Evolutionary conservation across 202 grass and related monocot species (phyloP).

Genomic region (Zoysia matrella): DNA sequence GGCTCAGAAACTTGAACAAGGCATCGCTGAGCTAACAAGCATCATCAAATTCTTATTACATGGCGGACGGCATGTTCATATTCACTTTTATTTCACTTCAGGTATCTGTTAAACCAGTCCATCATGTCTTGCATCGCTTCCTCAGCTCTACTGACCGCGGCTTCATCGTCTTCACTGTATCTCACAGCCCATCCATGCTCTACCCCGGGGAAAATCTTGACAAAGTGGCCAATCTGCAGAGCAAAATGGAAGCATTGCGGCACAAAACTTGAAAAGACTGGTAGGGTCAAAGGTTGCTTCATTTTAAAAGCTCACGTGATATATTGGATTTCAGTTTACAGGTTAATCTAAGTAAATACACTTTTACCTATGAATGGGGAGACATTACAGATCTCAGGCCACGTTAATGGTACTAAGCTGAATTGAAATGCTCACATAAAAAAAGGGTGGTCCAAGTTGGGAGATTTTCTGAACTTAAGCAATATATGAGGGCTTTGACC

Average conservation of each 20-base stretch:
- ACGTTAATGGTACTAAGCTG: neutral
- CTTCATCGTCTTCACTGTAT: conserved; percentile 40
- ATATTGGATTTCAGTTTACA: neutral
- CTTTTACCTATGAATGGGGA: neutral
- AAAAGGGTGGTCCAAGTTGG: neutral
- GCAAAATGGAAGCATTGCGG: conserved; percentile 11
- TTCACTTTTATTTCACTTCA: conserved; percentile 37
- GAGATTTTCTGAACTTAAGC: neutral
- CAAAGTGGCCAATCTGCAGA: conserved; percentile 46
- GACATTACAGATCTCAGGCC: neutral
- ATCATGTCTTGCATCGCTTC: conserved; percentile 51
- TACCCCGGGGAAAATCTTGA: conserved; percentile 69
- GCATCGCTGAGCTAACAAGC: neutral
- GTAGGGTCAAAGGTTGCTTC: neutral
- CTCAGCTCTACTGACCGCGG: conserved; percentile 41
- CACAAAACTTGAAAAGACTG: neutral
- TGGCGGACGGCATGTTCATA: neutral
- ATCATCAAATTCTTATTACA: neutral
- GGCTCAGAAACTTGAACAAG: neutral
- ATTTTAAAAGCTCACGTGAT: neutral
- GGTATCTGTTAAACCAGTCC: conserved; percentile 54
- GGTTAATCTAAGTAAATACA: neutral
- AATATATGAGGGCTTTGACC: neutral
- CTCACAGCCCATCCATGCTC: conserved; percentile 66
- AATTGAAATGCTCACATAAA: neutral